Percentiles rank a stretch among this genome's conserved stretches.
phyloP scores from a whole-genome alignment of 441 rosid species.

The Adansonia madagascariensis region DNA sequence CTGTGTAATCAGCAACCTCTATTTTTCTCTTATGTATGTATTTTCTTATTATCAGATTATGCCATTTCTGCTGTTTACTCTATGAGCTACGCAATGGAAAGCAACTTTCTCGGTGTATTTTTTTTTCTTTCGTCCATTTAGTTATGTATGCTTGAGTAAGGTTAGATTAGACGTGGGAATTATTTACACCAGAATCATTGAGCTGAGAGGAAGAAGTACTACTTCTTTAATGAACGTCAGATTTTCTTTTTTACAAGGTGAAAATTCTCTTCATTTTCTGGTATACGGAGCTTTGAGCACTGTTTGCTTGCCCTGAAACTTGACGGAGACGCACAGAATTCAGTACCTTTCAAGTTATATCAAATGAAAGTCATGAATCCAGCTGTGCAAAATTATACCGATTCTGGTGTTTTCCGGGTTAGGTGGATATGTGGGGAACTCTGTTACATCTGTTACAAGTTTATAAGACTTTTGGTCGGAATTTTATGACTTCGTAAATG shows the following conservation, averaged over 20 bases:
- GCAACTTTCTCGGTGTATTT: too few relatives aligned
- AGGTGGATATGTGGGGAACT: slow-evolving; percentile 31
- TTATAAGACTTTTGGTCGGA: slow-evolving; percentile 13
- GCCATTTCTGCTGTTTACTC: not conserved
- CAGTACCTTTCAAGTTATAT: not conserved
- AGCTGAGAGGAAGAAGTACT: not conserved
- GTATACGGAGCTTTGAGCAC: slow-evolving; percentile 1
- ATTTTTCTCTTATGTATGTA: not conserved
- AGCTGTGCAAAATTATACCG: not conserved
- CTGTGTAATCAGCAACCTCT: not conserved
- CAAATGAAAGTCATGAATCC: not conserved
- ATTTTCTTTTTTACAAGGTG: not conserved
- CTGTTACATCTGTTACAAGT: slow-evolving; percentile 11
- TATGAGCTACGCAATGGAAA: not conserved
- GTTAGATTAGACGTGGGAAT: not conserved
- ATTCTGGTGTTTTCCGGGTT: slow-evolving; percentile 18
- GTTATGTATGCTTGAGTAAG: not conserved
- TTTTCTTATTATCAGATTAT: not conserved
- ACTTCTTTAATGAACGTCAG: not conserved
- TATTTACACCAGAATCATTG: not conserved
- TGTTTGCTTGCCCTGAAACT: not conserved
- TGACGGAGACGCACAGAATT: not conserved
- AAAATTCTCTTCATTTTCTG: not conserved
- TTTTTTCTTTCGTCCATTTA: not conserved
- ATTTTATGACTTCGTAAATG: not conserved